Evolutionary conservation across 495 filamentous ascomycete species (phyloP).

Genomic region (Lindgomyces ingoldianus): DNA sequence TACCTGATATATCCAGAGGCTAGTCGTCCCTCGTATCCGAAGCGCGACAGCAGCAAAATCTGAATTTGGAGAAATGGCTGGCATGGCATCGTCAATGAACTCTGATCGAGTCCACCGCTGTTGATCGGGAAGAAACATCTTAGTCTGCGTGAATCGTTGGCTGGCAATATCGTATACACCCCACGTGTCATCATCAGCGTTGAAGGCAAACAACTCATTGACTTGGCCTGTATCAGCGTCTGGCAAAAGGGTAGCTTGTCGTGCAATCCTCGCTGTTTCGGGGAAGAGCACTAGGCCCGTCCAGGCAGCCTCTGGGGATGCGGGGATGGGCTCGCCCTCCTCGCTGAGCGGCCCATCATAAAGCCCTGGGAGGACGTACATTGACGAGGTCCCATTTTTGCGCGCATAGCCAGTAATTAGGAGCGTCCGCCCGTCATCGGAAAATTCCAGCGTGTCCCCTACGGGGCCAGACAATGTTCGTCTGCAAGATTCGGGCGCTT

Average conservation of each 20-base stretch:
- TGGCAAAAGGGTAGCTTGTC: conserved; percentile 36
- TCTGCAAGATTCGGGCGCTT: conserved; percentile 64
- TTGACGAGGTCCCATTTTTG: conserved; percentile 17
- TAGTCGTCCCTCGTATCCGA: conserved; percentile 29
- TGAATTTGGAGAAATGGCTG: conserved; percentile 30
- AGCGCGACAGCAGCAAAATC: conserved; percentile 35
- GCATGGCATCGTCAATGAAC: conserved; percentile 36
- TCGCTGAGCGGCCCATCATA: conserved; percentile 37
- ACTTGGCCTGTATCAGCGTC: conserved; percentile 30
- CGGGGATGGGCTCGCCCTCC: conserved; percentile 32
- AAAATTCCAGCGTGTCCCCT: conserved; percentile 79
- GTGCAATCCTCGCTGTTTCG: conserved; percentile 27
- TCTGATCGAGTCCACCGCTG: conserved; percentile 34
- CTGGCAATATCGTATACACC: conserved; percentile 33
- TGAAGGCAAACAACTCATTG: conserved; percentile 38
- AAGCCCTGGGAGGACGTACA: conserved; percentile 29
- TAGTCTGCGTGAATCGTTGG: conserved; percentile 28
- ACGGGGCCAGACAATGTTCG: conserved; percentile 79
- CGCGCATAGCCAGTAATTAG: conserved; percentile 70
- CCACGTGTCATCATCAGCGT: conserved; percentile 36
- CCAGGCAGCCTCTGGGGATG: conserved; percentile 33
- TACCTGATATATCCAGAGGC: conserved; percentile 33
- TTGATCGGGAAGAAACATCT: conserved; percentile 36
- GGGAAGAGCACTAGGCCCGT: conserved; percentile 34
- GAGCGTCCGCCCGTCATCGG: conserved; percentile 80